Conservation (phyloP, 139 green algal species). For the Coelastrella sp. region DNA sequence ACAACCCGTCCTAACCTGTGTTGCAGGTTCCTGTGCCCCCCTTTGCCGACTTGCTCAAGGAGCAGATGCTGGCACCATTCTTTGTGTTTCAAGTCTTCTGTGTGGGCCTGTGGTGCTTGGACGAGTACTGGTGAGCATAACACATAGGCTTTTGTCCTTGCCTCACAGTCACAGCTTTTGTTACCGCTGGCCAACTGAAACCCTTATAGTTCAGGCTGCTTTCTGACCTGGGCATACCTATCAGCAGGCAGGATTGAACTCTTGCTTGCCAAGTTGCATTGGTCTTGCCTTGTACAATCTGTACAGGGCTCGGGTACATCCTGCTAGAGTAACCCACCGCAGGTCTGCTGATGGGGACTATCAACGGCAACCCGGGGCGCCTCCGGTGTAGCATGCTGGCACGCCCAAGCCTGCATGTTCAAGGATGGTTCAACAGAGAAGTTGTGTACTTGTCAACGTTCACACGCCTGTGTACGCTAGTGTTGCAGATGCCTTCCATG, state of each 20-base stretch:
- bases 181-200: too few relatives aligned
- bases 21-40: conserved; percentile 78
- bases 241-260: too few relatives aligned
- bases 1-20: too few relatives aligned
- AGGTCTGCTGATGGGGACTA: background rate
- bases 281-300: background rate
- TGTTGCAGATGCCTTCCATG: too few relatives aligned
- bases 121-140: conserved; percentile 89
- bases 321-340: conserved; percentile 27
- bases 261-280: too few relatives aligned
- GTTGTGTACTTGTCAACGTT: background rate
- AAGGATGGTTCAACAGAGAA: conserved; percentile 31
- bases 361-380: background rate
- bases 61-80: conserved; percentile 98
- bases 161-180: too few relatives aligned
- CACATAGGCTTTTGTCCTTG: too few relatives aligned
- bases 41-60: conserved; percentile 84
- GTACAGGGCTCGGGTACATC: background rate
- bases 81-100: conserved; percentile 99
- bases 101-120: conserved; percentile 94
- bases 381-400: conserved; percentile 46
- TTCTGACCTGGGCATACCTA: too few relatives aligned
- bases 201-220: too few relatives aligned
- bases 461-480: too few relatives aligned
- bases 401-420: background rate